These are phyloP conservation scores for Plantago lanceolata DNA, from an alignment of 305 asterid species.

Conservation along the genomic window DNA sequence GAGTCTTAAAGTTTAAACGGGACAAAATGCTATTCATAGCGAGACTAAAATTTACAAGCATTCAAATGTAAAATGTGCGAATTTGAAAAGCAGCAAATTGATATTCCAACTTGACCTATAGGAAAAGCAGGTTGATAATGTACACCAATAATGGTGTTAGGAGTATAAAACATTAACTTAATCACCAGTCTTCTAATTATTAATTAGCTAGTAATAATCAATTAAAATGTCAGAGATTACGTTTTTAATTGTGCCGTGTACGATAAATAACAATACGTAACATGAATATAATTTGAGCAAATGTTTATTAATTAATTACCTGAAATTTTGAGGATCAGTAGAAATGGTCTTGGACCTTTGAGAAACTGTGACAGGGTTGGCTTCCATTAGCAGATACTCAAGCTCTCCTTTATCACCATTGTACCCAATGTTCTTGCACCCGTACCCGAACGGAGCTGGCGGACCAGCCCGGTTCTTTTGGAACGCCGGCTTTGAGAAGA, in stretches of 20 bases:
- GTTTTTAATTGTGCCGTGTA: background rate
- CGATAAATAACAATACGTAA: background rate
- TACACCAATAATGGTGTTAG: too few species aligned
- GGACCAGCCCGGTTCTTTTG: conserved; percentile 1
- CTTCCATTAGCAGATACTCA: conserved; percentile 53
- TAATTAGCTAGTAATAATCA: too few species aligned
- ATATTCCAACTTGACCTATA: too few species aligned
- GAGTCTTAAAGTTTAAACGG: too few species aligned
- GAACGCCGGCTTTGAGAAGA: background rate
- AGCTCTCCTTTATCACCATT: conserved; percentile 68
- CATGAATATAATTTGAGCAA: background rate
- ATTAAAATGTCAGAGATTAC: too few species aligned
- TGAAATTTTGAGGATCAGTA: conserved; percentile 36
- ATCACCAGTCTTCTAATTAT: too few species aligned
- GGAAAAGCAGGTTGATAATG: too few species aligned
- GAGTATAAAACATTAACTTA: too few species aligned
- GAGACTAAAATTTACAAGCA: too few species aligned
- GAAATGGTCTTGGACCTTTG: conserved; percentile 37
- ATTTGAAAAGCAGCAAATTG: too few species aligned
- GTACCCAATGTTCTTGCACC: conserved; percentile 58
- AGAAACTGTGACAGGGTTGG: conserved; percentile 33
- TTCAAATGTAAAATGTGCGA: too few species aligned
- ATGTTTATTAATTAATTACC: conserved; percentile 28
- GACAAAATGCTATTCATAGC: too few species aligned
- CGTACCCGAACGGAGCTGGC: conserved; percentile 54